A percentile compares a stretch with the other conserved stretches of the same genome.
Evolutionary conservation across 495 filamentous ascomycete species (phyloP).

Genomic region (Xylaria palmicola): DNA sequence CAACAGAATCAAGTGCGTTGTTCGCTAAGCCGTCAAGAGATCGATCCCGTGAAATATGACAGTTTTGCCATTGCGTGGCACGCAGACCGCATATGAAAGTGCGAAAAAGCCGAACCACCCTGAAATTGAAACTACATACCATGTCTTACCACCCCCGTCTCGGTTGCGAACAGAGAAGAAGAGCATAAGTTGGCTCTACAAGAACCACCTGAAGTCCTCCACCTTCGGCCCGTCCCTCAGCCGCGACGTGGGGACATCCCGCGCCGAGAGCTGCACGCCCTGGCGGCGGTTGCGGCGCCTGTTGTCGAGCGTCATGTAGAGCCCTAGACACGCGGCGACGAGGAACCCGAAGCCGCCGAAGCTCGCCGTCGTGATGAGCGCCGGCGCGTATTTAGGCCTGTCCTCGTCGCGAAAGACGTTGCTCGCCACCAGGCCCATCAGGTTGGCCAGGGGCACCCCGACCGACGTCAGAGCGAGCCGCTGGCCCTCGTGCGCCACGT

Average conservation of each 20-base stretch:
- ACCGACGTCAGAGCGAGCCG: conserved; percentile 70
- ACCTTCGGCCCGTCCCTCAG: conserved; percentile 65
- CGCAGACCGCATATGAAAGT: too few relatives aligned
- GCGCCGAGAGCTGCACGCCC: conserved; percentile 59
- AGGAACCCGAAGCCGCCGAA: conserved; percentile 66
- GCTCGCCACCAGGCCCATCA: conserved; percentile 75
- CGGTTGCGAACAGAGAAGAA: too few relatives aligned
- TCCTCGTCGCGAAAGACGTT: conserved; percentile 75
- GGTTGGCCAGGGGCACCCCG: conserved; percentile 72
- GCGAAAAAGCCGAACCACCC: too few relatives aligned
- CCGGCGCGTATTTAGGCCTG: conserved; percentile 71
- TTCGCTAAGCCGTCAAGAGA: too few relatives aligned
- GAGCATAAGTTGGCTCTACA: conserved; percentile 34
- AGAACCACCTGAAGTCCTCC: conserved; percentile 72
- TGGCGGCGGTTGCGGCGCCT: conserved; percentile 57
- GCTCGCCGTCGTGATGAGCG: conserved; percentile 68
- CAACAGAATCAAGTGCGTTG: too few relatives aligned
- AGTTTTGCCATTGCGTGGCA: too few relatives aligned
- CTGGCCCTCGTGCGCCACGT: conserved; percentile 71
- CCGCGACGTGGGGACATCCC: conserved; percentile 66
- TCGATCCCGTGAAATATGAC: too few relatives aligned
- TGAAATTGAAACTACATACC: too few relatives aligned
- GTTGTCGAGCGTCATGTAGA: conserved; percentile 74
- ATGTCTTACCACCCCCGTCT: too few relatives aligned
- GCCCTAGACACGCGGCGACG: conserved; percentile 56